Evolutionary conservation across 2,329 filamentous ascomycete genomes (phyloP).

Genomic region (Plenodomus biglobosus): DNA sequence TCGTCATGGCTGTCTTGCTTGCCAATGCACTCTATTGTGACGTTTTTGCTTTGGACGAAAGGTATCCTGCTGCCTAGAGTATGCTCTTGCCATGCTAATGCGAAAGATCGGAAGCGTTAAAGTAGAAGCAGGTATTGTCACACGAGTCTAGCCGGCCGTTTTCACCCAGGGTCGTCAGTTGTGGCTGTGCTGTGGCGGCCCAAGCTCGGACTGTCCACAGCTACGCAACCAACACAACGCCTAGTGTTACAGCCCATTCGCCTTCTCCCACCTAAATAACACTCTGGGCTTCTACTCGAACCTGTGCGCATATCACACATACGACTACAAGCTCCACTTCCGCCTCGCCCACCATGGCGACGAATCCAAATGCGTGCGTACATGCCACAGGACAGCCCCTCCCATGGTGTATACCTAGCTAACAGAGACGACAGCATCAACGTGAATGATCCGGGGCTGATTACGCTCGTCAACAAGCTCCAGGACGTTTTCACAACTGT

Average conservation of each 20-base stretch:
- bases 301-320: constrained; percentile 1
- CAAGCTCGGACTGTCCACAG: constrained; percentile 7
- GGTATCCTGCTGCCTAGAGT: neutral
- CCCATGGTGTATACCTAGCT: constrained; percentile 32
- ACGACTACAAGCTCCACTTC: constrained; percentile 4
- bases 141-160: neutral
- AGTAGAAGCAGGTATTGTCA: neutral
- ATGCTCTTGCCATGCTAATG: neutral
- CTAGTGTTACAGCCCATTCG: constrained; percentile 22
- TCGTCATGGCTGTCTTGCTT: constrained; percentile 16
- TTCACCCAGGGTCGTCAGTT: neutral
- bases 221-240: constrained; percentile 20
- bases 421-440: constrained; percentile 59
- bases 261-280: constrained; percentile 17
- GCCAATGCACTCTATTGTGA: too few species aligned
- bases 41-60: too few species aligned
- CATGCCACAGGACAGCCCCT: constrained; percentile 18
- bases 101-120: neutral
- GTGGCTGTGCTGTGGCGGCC: constrained; percentile 16
- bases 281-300: constrained; percentile 5
- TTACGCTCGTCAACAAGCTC: constrained; percentile 93
- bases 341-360: constrained; percentile 42
- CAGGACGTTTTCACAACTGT: constrained; percentile 99
- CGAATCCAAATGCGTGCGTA: constrained; percentile 47
- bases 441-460: constrained; percentile 69